phyloP scores from a whole-genome alignment of 208 protist genomes.

The Herpetomonas samuelpessoai region DNA sequence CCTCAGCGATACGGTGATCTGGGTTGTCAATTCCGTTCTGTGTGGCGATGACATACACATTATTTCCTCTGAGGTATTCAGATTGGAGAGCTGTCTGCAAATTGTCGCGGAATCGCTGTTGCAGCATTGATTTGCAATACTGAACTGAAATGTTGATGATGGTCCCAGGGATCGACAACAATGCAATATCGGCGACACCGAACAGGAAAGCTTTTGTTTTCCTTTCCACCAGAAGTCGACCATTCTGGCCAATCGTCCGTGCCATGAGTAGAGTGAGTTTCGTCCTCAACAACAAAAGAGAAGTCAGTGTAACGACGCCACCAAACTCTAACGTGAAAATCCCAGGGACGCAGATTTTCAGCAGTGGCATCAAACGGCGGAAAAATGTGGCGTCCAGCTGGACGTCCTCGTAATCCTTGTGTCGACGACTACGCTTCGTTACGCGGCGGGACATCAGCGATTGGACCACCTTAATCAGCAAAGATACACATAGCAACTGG shows the following conservation, averaged over 20 bases:
- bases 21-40: slow-evolving; percentile 65
- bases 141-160: slow-evolving; percentile 57
- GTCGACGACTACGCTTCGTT: not conserved
- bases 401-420: slow-evolving; percentile 5
- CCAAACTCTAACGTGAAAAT: slow-evolving; percentile 48
- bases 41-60: slow-evolving; percentile 53
- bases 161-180: slow-evolving; percentile 66
- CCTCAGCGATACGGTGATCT: slow-evolving; percentile 74
- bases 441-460: not conserved
- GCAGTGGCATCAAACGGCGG: slow-evolving; percentile 41
- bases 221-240: slow-evolving; percentile 52
- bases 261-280: slow-evolving; percentile 67
- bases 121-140: slow-evolving; percentile 68
- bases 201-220: slow-evolving; percentile 60
- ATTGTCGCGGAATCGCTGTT: slow-evolving; percentile 60
- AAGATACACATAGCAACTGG: slow-evolving; percentile 3
- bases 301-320: slow-evolving; percentile 31
- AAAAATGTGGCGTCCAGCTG: slow-evolving; percentile 49
- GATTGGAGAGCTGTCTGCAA: slow-evolving; percentile 56
- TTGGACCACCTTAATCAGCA: slow-evolving; percentile 4
- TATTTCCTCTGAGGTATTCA: slow-evolving; percentile 64
- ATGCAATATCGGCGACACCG: slow-evolving; percentile 56
- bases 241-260: slow-evolving; percentile 41
- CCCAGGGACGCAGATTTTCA: slow-evolving; percentile 65
- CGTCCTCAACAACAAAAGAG: slow-evolving; percentile 52